A percentile compares a stretch with the other conserved stretches of the same genome.
phyloP scores from a whole-genome alignment of 1,139 yeast genomes.

The Ogataea hybrid region DNA sequence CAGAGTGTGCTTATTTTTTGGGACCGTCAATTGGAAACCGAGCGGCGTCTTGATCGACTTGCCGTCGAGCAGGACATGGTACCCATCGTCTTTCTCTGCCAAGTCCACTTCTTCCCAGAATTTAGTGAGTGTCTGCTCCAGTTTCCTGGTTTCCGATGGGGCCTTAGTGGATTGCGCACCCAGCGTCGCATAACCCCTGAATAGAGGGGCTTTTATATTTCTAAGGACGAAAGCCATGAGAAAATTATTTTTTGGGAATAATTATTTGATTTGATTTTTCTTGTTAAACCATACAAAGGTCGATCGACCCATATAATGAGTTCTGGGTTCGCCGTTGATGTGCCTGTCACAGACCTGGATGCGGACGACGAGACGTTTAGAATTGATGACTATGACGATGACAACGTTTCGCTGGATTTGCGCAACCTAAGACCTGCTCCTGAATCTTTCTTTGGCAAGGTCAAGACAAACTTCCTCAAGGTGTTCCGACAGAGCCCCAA shows the following conservation, averaged over 20 bases:
- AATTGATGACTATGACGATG: constrained; percentile 32
- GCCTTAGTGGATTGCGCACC: constrained; percentile 45
- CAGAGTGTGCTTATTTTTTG: too few relatives aligned
- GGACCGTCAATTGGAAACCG: constrained; percentile 69
- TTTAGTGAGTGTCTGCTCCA: constrained; percentile 66
- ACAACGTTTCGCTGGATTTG: constrained; percentile 25
- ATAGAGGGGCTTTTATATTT: neutral
- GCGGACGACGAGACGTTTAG: constrained; percentile 44
- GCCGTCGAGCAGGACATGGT: constrained; percentile 59
- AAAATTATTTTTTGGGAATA: neutral
- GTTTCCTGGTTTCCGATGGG: constrained; percentile 63
- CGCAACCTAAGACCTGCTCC: constrained; percentile 14
- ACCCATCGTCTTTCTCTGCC: constrained; percentile 29
- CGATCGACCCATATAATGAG: constrained; percentile 2
- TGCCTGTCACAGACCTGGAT: constrained; percentile 60
- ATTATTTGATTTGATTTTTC: neutral
- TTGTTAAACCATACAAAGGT: neutral
- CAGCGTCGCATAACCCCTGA: constrained; percentile 5
- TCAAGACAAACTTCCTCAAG: constrained; percentile 11
- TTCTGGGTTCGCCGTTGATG: constrained; percentile 40
- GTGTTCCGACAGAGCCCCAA: constrained; percentile 14
- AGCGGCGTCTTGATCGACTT: constrained; percentile 82
- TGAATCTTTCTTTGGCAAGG: constrained; percentile 7
- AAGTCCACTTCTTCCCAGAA: constrained; percentile 85
- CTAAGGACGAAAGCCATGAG: constrained; percentile 30